phyloP scores from a whole-genome alignment of 164 flowering plant genomes.

The Litsea cubeba region DNA sequence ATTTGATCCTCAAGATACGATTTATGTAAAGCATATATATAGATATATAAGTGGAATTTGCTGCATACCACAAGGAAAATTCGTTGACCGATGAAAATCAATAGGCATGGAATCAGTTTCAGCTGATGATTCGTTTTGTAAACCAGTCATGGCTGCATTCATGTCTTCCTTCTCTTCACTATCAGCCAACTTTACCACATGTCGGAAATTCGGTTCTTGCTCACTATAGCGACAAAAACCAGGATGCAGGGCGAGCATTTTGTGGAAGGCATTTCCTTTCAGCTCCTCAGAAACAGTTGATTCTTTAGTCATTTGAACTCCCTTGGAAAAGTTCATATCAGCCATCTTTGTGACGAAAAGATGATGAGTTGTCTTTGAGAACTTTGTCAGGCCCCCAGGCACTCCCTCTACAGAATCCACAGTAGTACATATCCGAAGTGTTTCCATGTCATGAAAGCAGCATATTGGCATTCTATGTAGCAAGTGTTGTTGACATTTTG shows the following conservation, averaged over 20 bases:
- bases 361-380: constrained; percentile 47
- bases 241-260: constrained; percentile 24
- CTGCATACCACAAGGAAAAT: constrained; percentile 34
- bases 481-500: constrained; percentile 9
- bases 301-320: constrained; percentile 26
- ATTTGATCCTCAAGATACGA: no score
- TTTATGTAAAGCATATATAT: no score
- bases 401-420: constrained; percentile 33
- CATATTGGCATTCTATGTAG: constrained; percentile 16
- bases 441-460: constrained; percentile 20
- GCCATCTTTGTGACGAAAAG: constrained; percentile 34
- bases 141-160: constrained; percentile 16
- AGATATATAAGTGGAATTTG: neutral
- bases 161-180: constrained; percentile 34
- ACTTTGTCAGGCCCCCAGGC: constrained; percentile 28
- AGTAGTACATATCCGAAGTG: constrained; percentile 26
- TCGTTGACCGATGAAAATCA: constrained; percentile 23
- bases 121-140: constrained; percentile 56
- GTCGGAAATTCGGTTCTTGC: constrained; percentile 33
- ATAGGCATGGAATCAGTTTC: constrained; percentile 57
- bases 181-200: constrained; percentile 27
- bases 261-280: constrained; percentile 28
- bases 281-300: constrained; percentile 24
- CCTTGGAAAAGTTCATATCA: constrained; percentile 31
- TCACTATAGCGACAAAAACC: constrained; percentile 16